Percentiles rank a stretch among this genome's conserved stretches.
Conservation (phyloP, 2,329 filamentous ascomycete species). For the Sporothrix globosa region DNA sequence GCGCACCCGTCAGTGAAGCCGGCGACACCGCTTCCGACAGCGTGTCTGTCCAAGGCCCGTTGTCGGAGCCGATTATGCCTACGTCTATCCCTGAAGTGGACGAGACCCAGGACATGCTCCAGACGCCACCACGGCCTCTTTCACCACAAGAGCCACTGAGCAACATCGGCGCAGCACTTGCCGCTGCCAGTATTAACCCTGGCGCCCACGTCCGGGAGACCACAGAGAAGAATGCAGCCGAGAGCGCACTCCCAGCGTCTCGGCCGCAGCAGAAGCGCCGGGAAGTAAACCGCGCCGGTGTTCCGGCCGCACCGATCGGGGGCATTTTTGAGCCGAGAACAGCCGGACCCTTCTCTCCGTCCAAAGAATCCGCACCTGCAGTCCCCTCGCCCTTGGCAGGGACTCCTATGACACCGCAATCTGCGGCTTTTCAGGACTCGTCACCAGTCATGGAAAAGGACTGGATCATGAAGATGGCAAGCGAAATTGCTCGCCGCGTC, state of each 20-base stretch:
- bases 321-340: constrained; percentile 32
- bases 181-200: constrained; percentile 24
- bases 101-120: constrained; percentile 40
- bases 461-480: constrained; percentile 91
- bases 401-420: constrained; percentile 12
- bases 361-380: constrained; percentile 2
- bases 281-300: constrained; percentile 28
- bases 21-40: constrained; percentile 52
- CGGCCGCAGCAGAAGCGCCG: constrained; percentile 27
- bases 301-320: constrained; percentile 10
- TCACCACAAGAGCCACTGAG: background rate
- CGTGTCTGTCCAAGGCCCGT: constrained; percentile 60
- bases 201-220: constrained; percentile 20
- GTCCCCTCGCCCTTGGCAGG: constrained; percentile 27
- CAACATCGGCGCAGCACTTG: constrained; percentile 30
- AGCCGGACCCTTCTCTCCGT: background rate
- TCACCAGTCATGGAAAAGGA: constrained; percentile 74
- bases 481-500: constrained; percentile 84
- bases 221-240: background rate
- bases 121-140: background rate
- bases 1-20: constrained; percentile 56
- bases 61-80: constrained; percentile 63
- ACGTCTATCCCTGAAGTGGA: constrained; percentile 63
- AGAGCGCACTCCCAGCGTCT: constrained; percentile 21
- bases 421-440: constrained; percentile 47